Conservation (phyloP, 148 eudicot species). For the Fagopyrum homotropicum region DNA sequence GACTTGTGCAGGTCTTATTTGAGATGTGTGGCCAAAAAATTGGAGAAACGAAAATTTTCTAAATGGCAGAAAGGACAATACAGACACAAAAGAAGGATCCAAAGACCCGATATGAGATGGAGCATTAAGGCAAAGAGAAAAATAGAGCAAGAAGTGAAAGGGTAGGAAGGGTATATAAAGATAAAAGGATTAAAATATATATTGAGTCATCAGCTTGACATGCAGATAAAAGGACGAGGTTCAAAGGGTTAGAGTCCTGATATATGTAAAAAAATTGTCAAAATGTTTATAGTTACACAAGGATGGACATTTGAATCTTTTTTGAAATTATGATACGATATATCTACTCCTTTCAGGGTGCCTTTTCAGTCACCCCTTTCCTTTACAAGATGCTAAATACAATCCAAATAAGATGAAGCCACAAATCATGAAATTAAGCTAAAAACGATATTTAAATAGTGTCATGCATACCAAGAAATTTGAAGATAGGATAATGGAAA, state of each 20-base stretch:
- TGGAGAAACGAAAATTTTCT: too few relatives aligned
- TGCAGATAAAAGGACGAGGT: not conserved
- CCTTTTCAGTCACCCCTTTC: not conserved
- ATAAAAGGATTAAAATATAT: too few relatives aligned
- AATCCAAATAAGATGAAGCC: not conserved
- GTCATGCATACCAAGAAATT: slow-evolving; percentile 47
- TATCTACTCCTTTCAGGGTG: not conserved
- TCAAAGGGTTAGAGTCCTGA: not conserved
- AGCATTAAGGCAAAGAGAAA: not conserved
- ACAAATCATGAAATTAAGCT: not conserved
- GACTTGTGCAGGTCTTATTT: not conserved
- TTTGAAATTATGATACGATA: not conserved
- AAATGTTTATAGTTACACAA: not conserved
- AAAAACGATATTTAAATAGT: not conserved
- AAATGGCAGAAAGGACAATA: not conserved
- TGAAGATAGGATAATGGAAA: slow-evolving; percentile 51
- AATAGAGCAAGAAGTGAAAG: not conserved
- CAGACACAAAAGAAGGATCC: not conserved
- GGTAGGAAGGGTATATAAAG: not conserved
- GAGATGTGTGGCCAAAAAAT: not conserved
- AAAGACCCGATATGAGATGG: not conserved
- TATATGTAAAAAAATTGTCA: not conserved
- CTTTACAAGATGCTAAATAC: not conserved
- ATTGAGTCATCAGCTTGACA: not conserved
- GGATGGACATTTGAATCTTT: not conserved